Base-by-base conservation (phyloP, 2,329 filamentous ascomycete genomes). In the Colletotrichum higginsianum region DNA sequence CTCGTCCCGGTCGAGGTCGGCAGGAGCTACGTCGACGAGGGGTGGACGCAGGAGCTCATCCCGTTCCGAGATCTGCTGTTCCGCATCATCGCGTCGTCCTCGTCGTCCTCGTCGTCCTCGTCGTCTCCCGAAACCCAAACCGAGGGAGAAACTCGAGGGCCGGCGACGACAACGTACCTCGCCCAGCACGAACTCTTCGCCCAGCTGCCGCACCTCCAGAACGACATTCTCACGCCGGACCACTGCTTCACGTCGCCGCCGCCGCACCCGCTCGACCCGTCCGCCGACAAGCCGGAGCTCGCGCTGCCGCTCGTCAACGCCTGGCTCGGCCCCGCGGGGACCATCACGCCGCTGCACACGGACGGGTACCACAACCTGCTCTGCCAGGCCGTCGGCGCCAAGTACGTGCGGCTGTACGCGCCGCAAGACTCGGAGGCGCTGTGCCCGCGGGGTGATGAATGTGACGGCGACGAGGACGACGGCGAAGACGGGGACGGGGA, bases 311-410 rank as follows among this genome's bases (percentile, higher is more conserved):
- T 74, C 5, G 62, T 97, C 21, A 97, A 98, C 81, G 95, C 94
- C 9, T 99, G 96, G 96, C 92, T 98, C 74, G 96, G 96, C 0
- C 96, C 96, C 0, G 86, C 91, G 0, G 91, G 91, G 61, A 98
- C 96, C 0, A 95, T 98, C 74, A 98, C 95, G 0, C 96, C 96
- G 1, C 85, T 98, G 0, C 96, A 99, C 80, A 97, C 94, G 2
- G 96, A 98, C 78, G 94, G 93, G 1, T 97, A 98, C 80, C 94
- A 98, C 79, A 98, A 98, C 78, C 89, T 98, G 58, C 88, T 98
- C 5, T 92, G 92, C 30, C 96, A 98, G 80, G 93, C 97, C 0
- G 93, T 97, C 0, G 96, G 96, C 0, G 86, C 89, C 68, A 99
- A 99, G 82, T 98, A 98, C 80, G 84, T 98, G n/a, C 88, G 96